Evolutionary conservation across 2,329 filamentous ascomycete species (phyloP), one percentile per base, ranked within the genome.

Genomic region (Exophiala xenobiotica): DNA sequence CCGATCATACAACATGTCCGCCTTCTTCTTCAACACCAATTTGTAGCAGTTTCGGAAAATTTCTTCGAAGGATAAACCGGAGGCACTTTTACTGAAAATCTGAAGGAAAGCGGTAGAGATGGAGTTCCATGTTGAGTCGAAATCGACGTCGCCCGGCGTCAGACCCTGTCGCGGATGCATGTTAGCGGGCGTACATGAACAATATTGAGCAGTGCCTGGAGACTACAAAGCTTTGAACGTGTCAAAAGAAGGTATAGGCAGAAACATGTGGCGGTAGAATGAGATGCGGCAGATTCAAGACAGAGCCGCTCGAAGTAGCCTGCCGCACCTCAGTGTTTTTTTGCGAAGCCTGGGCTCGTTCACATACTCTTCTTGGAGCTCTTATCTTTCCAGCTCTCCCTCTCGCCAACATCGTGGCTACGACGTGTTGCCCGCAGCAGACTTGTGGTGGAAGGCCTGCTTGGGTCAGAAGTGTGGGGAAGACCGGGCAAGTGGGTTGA

Each of bases 11-110:
- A 99, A 78, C 8, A 85, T 76, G 26, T 87, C 82, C 20, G 91
- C 91, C 61, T 90, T 86, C 72, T 92, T 95, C 70, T 87, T 88
- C 27, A 96, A 74, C 1, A 97, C 92, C 16, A 97, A 88, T 68
- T 93, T 92, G 72, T 99, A 99, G 4, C 90, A 88, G 48, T 88
- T 88, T 51, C 93, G 87, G 72, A 99, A 99, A 1, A 99, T 81
- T 64, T 95, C 87, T 69, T 99, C 93, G 73, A 96, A 99, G 1
- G 91, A 96, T 2, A 99, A 81, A 12, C 80, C 79, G 7, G 90
- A 95, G 54, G 90, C 90, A 67, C 95, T 93, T 68, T 95, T 91
- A 51, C 84, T 87, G 72, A 97, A 91, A 44, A 99, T 97, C 65
- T 96, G 88, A 50, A 76, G 78, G 46, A 99, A 81, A 3, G 92